Base-by-base conservation (phyloP, 2,329 filamentous ascomycete genomes). In the Ceratocystis destructans region DNA sequence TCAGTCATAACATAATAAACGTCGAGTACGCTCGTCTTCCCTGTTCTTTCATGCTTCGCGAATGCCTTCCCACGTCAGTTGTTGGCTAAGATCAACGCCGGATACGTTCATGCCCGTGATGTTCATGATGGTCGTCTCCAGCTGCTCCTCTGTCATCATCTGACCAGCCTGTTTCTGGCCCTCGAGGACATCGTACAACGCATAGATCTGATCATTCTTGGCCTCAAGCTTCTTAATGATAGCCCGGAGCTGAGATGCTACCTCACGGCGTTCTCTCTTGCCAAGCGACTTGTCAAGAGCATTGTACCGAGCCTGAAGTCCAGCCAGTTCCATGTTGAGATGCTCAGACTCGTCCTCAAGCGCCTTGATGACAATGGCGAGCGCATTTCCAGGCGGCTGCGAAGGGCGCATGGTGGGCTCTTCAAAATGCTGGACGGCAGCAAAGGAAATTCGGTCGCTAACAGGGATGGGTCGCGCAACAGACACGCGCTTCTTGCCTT, bases 291-390 rank as follows among this genome's bases (percentile, higher is more conserved):
- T 82, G 75, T 94, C 87, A 66, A 85, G 83, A 25, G 78, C 78
- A 69, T 85, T 84, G 74, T 90, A 90, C 46, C 81, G 76, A 2
- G 78, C 79, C 71, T 87, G 83, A 67, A 84, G 81, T 44, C 80
- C 75, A 0, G 81, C 78, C n/a, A 91, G 81, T 71, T 87, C 81
- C 70, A 87, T 80, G 74, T 89, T 87, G 64, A 95, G 76, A 73
- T 95, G 89, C 12, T 82, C 80, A 57, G 92, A 82, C 74, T 96
- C 91, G 73, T 95, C 90, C 70, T 89, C 81, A 2, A 95, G 78
- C 6, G 85, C 82, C 75, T 95, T 94, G 73, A 96, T 86, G 25
- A 96, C 88, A n/a, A 86, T 83, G 6, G 88, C 87, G 28, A 96
- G 82, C 8, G 90, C 90, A 55, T 86, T 76, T 3, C 82, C 84